Conservation (phyloP, 1,139 yeast genomes). For the Debaryomyces sp. region DNA sequence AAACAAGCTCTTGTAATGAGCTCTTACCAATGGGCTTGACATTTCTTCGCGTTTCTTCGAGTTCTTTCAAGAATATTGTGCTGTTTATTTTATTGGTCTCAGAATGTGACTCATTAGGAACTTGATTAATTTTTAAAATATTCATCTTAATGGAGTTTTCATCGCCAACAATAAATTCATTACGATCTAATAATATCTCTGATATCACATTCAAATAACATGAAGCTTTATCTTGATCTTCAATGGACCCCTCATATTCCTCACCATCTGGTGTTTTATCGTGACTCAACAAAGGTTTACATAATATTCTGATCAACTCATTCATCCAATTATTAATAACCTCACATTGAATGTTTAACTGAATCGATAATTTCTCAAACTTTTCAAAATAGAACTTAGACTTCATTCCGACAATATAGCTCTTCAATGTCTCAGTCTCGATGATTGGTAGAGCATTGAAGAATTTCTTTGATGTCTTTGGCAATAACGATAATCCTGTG, state of each 20-base stretch:
- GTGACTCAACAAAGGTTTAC: conserved; percentile 46
- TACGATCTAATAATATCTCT: conserved; percentile 58
- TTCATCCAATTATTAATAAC: conserved; percentile 58
- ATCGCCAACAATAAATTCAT: conserved; percentile 30
- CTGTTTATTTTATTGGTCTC: conserved; percentile 33
- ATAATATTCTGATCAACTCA: conserved; percentile 47
- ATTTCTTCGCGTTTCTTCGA: conserved; percentile 33
- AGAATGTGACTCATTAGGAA: conserved; percentile 24
- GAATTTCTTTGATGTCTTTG: conserved; percentile 39
- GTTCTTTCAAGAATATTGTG: conserved; percentile 25
- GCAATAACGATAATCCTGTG: conserved; percentile 33
- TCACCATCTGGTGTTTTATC: conserved; percentile 66
- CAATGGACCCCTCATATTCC: conserved; percentile 74
- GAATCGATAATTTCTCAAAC: conserved; percentile 26
- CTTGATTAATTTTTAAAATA: conserved; percentile 27
- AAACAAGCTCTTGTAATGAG: conserved; percentile 36
- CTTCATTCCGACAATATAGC: conserved; percentile 24
- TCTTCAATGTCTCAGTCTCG: conserved; percentile 17
- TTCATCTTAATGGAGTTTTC: conserved; percentile 24
- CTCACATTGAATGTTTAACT: conserved; percentile 59
- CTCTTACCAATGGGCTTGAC: conserved; percentile 32
- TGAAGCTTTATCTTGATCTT: conserved; percentile 72
- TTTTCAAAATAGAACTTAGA: conserved; percentile 23
- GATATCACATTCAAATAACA: conserved; percentile 66
- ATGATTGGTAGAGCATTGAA: conserved; percentile 35